phyloP scores from a whole-genome alignment of 805 yeast genomes.

The Candida arabinofermentans region DNA sequence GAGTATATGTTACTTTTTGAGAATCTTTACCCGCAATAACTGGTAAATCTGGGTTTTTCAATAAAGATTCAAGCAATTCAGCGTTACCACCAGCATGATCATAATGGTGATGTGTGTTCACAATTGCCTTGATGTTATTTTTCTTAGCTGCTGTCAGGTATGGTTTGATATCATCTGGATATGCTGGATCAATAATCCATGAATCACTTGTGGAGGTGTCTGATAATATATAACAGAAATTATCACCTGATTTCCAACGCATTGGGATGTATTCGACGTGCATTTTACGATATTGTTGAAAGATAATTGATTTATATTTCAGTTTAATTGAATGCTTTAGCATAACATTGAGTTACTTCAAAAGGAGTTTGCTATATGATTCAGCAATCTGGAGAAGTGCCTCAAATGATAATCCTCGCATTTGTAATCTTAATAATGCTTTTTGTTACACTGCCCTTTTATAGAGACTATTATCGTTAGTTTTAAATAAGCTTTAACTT shows the following conservation, averaged over 20 bases:
- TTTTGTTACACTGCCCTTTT: too few species aligned
- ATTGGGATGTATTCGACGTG: conserved; percentile 78
- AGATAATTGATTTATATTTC: neutral
- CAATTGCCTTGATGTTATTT: conserved; percentile 65
- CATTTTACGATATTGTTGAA: conserved; percentile 52
- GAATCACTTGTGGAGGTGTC: conserved; percentile 65
- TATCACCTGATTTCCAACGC: conserved; percentile 95
- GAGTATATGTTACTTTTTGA: conserved; percentile 67
- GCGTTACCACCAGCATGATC: conserved; percentile 92
- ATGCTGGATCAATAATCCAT: conserved; percentile 92
- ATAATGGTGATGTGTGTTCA: conserved; percentile 93
- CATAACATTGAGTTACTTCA: too few species aligned
- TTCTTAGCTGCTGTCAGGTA: conserved; percentile 29
- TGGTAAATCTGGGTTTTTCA: conserved; percentile 44
- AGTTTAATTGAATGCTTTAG: neutral
- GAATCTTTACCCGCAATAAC: conserved; percentile 83
- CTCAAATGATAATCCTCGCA: too few species aligned
- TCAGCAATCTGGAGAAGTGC: too few species aligned
- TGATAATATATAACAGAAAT: conserved; percentile 76
- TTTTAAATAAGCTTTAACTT: too few species aligned
- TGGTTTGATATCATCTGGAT: conserved; percentile 64
- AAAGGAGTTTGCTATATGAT: too few species aligned
- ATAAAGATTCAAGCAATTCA: conserved; percentile 23
- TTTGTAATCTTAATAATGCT: too few species aligned
- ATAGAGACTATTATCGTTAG: too few species aligned